Conservation (phyloP, 805 yeast genomes). For the Candida arabinofermentans region DNA sequence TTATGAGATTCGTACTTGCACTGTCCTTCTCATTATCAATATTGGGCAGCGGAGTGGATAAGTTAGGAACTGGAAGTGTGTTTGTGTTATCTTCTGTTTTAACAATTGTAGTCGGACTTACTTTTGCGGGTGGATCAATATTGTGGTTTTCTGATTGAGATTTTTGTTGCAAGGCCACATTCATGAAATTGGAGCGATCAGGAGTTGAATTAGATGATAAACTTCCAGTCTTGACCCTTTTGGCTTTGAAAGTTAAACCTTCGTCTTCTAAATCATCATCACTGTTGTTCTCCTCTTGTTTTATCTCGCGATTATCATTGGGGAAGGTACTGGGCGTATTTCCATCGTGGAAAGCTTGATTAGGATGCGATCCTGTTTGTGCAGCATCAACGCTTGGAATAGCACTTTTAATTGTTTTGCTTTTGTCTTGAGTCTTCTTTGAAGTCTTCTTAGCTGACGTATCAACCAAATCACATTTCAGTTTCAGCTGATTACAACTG, state of each 20-base stretch:
- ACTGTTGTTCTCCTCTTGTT: background rate
- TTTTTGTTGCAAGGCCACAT: conserved; percentile 1
- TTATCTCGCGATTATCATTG: background rate
- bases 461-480: conserved; percentile 5
- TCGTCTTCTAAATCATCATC: conserved; percentile 7
- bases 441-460: background rate
- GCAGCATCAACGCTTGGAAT: no score
- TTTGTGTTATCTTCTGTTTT: background rate
- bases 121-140: background rate
- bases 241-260: conserved; percentile 3
- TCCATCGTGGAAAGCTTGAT: background rate
- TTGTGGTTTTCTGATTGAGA: background rate
- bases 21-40: background rate
- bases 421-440: background rate
- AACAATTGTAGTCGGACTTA: background rate
- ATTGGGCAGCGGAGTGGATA: background rate
- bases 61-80: background rate
- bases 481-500: conserved; percentile 4
- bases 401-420: no score
- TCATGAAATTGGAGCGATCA: conserved; percentile 1
- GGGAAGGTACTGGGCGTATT: background rate
- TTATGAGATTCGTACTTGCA: background rate
- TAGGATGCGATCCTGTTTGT: background rate
- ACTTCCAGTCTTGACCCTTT: background rate
- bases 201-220: background rate